These are phyloP conservation scores for Dryas drummondii DNA, from an alignment of 306 rosid genomes.

Conservation along the genomic window DNA sequence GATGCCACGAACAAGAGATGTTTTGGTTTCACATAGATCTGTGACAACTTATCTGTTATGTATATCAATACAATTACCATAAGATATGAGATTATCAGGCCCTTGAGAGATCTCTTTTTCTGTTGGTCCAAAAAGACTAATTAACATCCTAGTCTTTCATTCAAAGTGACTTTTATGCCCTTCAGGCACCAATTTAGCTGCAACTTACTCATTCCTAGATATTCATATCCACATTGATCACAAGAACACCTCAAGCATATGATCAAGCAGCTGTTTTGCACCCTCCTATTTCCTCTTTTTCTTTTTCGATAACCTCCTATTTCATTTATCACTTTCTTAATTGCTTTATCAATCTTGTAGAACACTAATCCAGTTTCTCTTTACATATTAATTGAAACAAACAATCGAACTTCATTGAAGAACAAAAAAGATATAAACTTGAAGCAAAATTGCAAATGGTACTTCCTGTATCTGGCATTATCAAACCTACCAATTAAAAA, in stretches of 20 bases:
- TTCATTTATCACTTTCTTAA: neutral
- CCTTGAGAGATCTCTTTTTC: neutral
- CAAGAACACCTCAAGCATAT: neutral
- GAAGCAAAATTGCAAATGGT: neutral
- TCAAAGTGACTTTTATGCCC: slow-evolving; percentile 1
- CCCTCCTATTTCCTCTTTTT: neutral
- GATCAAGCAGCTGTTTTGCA: neutral
- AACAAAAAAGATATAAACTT: neutral
- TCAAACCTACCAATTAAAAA: neutral
- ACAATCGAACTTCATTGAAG: neutral
- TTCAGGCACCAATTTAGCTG: neutral
- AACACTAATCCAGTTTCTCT: neutral
- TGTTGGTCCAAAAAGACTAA: neutral
- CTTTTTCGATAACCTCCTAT: neutral
- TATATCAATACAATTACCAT: neutral
- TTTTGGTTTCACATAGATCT: neutral
- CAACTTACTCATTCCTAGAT: neutral
- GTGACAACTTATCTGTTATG: neutral
- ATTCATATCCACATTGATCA: neutral
- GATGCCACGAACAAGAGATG: neutral
- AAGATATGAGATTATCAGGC: neutral
- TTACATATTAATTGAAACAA: neutral
- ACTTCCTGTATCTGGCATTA: neutral
- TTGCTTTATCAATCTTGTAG: neutral
- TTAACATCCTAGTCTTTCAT: slow-evolving; percentile 1